Conservation (phyloP, 208 protist species). For the Crithidia bombi region DNA sequence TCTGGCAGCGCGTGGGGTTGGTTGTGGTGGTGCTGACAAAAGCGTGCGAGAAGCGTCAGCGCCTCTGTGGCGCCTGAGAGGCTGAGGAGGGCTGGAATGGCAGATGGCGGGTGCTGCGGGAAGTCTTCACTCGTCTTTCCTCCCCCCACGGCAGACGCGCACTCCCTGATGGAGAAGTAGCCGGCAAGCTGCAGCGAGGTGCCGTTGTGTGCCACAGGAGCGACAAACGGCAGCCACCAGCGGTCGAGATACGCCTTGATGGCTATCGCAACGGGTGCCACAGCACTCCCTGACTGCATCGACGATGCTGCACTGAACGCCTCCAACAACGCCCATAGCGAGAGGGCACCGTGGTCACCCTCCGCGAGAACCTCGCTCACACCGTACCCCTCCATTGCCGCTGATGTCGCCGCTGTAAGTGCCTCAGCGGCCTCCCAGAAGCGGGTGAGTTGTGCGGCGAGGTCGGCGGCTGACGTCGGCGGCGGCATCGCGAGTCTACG, state of each 20-base stretch:
- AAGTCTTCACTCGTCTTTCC: too few species aligned
- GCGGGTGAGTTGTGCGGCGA: background rate
- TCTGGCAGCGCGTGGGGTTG: background rate
- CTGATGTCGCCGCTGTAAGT: background rate
- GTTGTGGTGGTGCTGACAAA: background rate
- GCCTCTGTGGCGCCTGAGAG: too few species aligned
- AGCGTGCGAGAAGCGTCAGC: too few species aligned
- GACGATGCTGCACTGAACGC: background rate
- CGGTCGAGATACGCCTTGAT: slow-evolving; percentile 6
- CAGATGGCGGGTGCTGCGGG: too few species aligned
- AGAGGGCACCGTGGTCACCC: background rate
- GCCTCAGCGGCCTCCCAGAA: background rate
- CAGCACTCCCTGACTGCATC: background rate
- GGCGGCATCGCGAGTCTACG: too few species aligned
- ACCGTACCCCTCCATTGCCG: slow-evolving; percentile 20
- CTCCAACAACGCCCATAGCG: background rate
- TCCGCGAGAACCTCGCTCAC: slow-evolving; percentile 26
- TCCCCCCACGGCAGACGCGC: too few species aligned
- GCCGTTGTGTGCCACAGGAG: background rate
- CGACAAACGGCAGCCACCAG: slow-evolving; percentile 14
- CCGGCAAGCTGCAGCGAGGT: slow-evolving; percentile 5
- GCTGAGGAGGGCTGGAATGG: too few species aligned
- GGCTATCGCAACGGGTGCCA: slow-evolving; percentile 1
- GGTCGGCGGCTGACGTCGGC: background rate
- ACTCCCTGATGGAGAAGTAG: slow-evolving; percentile 12